These are phyloP conservation scores for Heterobasidion parviporum DNA, from an alignment of 1,284 basidiomycete genomes.

Conservation along the genomic window DNA sequence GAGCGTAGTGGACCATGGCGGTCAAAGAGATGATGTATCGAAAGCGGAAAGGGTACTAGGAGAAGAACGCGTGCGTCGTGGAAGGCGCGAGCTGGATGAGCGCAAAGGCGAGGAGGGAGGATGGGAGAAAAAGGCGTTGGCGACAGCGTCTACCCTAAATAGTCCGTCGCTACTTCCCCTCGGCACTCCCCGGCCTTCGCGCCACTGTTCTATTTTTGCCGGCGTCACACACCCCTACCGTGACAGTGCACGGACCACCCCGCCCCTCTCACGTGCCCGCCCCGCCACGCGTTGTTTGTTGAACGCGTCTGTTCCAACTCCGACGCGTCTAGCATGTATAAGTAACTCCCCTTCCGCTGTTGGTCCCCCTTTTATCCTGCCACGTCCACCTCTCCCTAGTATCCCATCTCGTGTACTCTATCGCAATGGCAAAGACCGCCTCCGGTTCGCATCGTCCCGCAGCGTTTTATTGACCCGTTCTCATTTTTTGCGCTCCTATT, in stretches of 20 bases:
- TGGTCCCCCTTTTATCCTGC: neutral
- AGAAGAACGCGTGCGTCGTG: neutral
- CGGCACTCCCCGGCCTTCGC: constrained; percentile 1
- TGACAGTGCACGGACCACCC: constrained; percentile 20
- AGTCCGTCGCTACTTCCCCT: constrained; percentile 1
- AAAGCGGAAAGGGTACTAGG: neutral
- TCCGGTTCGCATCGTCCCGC: constrained; percentile 20
- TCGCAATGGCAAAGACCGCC: constrained; percentile 26
- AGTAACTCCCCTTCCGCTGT: constrained; percentile 1
- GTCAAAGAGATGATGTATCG: neutral
- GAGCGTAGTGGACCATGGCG: constrained; percentile 35
- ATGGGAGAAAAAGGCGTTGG: constrained; percentile 8
- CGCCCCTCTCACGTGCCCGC: neutral
- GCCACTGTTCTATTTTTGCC: constrained; percentile 1
- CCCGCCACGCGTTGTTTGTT: constrained; percentile 11
- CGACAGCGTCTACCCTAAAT: constrained; percentile 5
- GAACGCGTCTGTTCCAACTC: constrained; percentile 19
- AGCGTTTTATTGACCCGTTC: neutral
- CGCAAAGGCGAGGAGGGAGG: constrained; percentile 5
- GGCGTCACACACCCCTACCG: neutral
- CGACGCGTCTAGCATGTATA: constrained; percentile 14
- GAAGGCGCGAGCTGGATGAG: constrained; percentile 1
- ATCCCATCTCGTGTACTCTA: constrained; percentile 3
- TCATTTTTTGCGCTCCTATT: neutral
- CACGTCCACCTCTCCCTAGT: neutral